Percentiles rank a stretch among this genome's conserved stretches.
Evolutionary conservation across 306 rosid species (phyloP).

Genomic region (Betula pendula): DNA sequence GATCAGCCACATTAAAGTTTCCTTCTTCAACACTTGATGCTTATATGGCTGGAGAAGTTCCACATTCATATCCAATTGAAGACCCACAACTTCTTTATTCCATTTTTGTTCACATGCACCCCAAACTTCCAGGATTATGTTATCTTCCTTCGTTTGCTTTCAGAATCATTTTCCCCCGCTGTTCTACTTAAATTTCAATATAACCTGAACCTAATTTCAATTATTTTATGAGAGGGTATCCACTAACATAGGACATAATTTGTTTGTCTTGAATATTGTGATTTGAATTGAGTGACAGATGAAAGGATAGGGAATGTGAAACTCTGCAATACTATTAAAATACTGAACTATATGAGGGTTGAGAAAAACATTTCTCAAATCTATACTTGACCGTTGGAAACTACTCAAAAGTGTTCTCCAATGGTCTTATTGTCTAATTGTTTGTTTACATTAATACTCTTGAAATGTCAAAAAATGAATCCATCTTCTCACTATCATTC

Average conservation of each 20-base stretch:
- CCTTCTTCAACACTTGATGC: neutral
- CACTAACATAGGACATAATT: neutral
- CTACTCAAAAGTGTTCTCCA: neutral
- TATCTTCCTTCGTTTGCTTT: neutral
- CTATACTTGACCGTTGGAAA: neutral
- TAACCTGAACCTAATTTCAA: neutral
- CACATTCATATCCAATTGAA: neutral
- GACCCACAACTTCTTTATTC: neutral
- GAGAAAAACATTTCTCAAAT: neutral
- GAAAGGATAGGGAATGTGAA: neutral
- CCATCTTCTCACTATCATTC: neutral
- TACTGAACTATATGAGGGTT: neutral
- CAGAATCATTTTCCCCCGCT: neutral
- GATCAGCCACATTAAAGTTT: too few relatives aligned
- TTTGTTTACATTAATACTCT: neutral
- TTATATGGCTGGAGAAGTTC: neutral
- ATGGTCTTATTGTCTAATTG: neutral
- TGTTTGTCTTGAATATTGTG: neutral
- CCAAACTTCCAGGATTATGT: neutral
- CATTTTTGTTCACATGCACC: neutral
- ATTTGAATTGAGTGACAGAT: neutral
- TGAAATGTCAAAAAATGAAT: neutral
- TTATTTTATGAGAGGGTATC: neutral
- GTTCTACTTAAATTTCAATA: neutral
- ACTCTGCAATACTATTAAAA: neutral